Evolutionary conservation across 108 stramenopile genomes (phyloP).

Genomic region (Skeletonema tropicum): DNA sequence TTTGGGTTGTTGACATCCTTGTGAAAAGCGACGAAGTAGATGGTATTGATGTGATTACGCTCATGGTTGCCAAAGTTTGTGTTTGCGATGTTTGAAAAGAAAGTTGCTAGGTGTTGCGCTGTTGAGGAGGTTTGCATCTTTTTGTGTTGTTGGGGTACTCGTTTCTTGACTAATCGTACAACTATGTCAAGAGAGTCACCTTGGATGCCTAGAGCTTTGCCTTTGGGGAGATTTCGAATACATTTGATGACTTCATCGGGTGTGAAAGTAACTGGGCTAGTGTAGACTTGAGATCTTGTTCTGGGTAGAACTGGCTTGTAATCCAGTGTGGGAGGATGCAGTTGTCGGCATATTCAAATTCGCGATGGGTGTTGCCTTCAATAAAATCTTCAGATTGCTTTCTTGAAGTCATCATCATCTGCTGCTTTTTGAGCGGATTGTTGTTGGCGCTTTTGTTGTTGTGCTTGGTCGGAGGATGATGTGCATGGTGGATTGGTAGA

Average conservation of each 20-base stretch:
- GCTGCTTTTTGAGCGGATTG: slow-evolving; percentile 2
- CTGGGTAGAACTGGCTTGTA: neutral
- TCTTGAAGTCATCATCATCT: neutral
- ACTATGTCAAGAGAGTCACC: neutral
- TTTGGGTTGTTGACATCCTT: too few relatives aligned
- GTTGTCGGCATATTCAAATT: too few relatives aligned
- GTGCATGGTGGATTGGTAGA: too few relatives aligned
- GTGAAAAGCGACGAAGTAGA: too few relatives aligned
- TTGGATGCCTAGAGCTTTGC: neutral
- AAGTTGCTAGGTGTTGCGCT: too few relatives aligned
- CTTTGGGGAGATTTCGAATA: neutral
- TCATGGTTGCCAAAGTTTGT: too few relatives aligned
- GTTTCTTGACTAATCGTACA: neutral
- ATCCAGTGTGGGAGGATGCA: neutral
- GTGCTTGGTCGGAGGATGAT: too few relatives aligned
- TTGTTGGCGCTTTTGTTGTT: too few relatives aligned
- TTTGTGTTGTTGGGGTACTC: too few relatives aligned
- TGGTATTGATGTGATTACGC: too few relatives aligned
- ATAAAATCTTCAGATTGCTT: neutral
- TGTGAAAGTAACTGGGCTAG: neutral
- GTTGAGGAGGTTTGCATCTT: too few relatives aligned
- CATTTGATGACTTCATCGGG: neutral
- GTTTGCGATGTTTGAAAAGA: too few relatives aligned
- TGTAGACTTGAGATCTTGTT: neutral
- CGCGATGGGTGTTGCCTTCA: neutral